Evolutionary conservation across 2,329 filamentous ascomycete genomes (phyloP).

Genomic region (Colletotrichum salicis): DNA sequence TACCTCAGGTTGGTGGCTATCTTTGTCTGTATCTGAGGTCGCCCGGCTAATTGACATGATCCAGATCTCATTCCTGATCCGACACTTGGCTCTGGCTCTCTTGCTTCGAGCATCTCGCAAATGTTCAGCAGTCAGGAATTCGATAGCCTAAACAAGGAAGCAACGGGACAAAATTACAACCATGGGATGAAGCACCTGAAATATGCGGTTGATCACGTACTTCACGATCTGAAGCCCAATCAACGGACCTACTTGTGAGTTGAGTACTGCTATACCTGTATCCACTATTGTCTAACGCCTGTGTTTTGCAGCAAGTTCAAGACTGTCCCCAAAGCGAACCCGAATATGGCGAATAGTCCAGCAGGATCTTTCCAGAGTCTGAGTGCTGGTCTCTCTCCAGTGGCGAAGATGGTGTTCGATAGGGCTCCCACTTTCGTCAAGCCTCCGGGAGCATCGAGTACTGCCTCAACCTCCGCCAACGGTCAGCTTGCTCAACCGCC

Average conservation of each 20-base stretch:
- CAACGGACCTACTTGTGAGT: constrained; percentile 76
- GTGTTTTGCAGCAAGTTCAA: constrained; percentile 65
- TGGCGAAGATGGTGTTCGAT: constrained; percentile 60
- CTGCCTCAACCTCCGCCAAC: constrained; percentile 39
- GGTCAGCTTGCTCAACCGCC: constrained; percentile 37
- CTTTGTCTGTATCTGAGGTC: neutral
- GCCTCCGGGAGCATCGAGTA: constrained; percentile 47
- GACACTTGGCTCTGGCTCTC: constrained; percentile 65
- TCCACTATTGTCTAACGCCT: constrained; percentile 42
- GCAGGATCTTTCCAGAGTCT: constrained; percentile 39
- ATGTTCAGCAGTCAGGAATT: constrained; percentile 66
- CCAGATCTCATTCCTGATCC: constrained; percentile 75
- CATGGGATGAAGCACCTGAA: constrained; percentile 61
- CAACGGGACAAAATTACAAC: constrained; percentile 68
- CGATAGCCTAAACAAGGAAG: constrained; percentile 78
- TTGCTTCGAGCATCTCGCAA: constrained; percentile 61
- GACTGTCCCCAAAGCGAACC: constrained; percentile 51
- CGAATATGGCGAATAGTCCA: constrained; percentile 42
- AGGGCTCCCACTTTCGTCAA: constrained; percentile 53
- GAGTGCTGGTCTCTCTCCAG: constrained; percentile 59
- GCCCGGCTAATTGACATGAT: neutral
- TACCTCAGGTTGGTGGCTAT: constrained; percentile 69
- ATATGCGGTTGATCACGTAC: constrained; percentile 78
- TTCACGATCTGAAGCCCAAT: constrained; percentile 77
- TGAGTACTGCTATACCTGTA: neutral